Base-by-base conservation (phyloP, 2,329 filamentous ascomycete species). In the Monilinia polystroma region DNA sequence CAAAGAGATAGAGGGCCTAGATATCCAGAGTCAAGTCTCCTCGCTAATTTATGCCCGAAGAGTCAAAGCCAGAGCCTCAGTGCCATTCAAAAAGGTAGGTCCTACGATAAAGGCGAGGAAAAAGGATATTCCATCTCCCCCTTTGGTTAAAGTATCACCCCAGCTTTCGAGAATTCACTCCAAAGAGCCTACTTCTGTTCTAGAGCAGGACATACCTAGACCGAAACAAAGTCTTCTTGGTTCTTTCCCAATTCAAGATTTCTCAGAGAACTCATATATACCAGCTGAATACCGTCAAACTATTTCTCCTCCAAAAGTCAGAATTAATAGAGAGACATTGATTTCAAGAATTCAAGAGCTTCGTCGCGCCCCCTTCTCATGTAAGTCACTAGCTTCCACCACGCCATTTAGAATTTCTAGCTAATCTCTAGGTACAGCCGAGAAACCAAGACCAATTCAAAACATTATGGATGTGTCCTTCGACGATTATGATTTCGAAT, bases 1-100 rank as follows among this genome's bases (percentile, higher is more conserved):
- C n/a, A 47, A 38, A 29, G 29, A 62, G 45, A 38, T 49, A 10
- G 26, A 66, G 16, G 35, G 64, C 3, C 20, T 38, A 12, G 43
- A 60, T 26, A 62, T 66, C 11, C 47, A 62, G 18, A 26, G 29
- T 23, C 56, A 66, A 62, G 38, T 66, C 41, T 66, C 64, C 6
- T 53, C 49, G 11, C 43, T 51, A n/a, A 18, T 54, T 14, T 62
- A 41, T 11, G 12, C 47, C 35, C 35, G 41, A 38, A 62, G 8
- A 10, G 35, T 26, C n/a, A 52, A 52, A 29, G 4, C 23, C 20
- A 23, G 20, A 49, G 20, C 6, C 8, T 38, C 14, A 1, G 32
- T 8, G 32, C 32, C 58, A 6, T 16, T 18, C 5, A 23, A 62
- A 16, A 62, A 51, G n/a, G 32, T 62, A 23, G 16, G 47, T 41